phyloP scores from a whole-genome alignment of 2,329 filamentous ascomycete species.

The Fusarium sublunatum region DNA sequence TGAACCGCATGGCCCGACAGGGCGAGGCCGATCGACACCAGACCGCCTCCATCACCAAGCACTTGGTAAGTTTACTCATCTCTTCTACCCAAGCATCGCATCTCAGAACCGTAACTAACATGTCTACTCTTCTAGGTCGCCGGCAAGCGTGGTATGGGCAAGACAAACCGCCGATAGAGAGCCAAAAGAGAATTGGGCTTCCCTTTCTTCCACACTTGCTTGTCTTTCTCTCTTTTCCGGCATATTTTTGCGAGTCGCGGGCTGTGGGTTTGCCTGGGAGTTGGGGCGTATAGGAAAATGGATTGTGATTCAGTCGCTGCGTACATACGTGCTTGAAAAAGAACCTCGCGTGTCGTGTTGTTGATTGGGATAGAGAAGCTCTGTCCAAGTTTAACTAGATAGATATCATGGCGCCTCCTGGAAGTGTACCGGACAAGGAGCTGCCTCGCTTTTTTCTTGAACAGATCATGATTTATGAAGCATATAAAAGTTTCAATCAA shows the following conservation, averaged over 20 bases:
- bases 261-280: conserved; percentile 47
- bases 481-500: conserved; percentile 27
- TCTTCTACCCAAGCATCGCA: conserved; percentile 1
- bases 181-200: conserved; percentile 3
- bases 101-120: conserved; percentile 14
- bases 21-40: conserved; percentile 96
- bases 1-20: conserved; percentile 97
- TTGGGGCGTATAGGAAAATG: conserved; percentile 47
- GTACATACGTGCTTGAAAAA: conserved; percentile 26
- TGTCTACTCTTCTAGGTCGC: conserved; percentile 66
- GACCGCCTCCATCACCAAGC: conserved; percentile 83
- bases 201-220: conserved; percentile 34
- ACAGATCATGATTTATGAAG: conserved; percentile 45
- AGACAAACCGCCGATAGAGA: conserved; percentile 76
- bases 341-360: conserved; percentile 28
- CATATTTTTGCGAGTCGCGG: conserved; percentile 37
- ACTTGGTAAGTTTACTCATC: conserved; percentile 75
- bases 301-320: conserved; percentile 35
- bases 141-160: conserved; percentile 94
- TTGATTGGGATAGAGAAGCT: conserved; percentile 37
- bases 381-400: conserved; percentile 37
- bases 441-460: conserved; percentile 32
- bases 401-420: conserved; percentile 38
- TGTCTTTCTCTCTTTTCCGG: conserved; percentile 41
- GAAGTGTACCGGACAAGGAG: conserved; percentile 19